Conservation (phyloP, 768 basidiomycete genomes). For the Russula earlei region DNA sequence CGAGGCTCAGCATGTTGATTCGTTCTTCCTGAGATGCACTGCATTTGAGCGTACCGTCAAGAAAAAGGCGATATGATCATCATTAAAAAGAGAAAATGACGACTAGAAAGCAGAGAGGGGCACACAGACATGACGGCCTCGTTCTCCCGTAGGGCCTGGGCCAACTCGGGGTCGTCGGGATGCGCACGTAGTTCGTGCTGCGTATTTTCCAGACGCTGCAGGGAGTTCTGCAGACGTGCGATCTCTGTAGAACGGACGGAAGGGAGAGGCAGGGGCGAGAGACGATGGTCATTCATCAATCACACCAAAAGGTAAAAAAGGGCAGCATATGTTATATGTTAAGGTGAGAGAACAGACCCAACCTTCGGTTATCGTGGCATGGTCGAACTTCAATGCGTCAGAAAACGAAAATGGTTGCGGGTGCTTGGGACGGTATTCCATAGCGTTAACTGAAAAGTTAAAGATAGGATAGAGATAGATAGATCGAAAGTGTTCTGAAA, state of each 20-base stretch:
- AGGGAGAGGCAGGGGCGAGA: not conserved
- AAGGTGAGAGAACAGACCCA: not conserved
- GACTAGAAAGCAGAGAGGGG: conserved; percentile 1
- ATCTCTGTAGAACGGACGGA: no score
- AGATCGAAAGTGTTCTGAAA: not conserved
- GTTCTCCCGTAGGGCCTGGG: conserved; percentile 61
- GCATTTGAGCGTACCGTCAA: not conserved
- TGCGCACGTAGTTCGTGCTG: conserved; percentile 47
- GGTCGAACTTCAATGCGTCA: conserved; percentile 56
- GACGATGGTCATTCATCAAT: no score
- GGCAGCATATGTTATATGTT: no score
- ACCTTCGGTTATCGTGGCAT: conserved; percentile 67
- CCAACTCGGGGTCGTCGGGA: conserved; percentile 48
- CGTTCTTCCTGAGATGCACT: conserved; percentile 77
- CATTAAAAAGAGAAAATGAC: not conserved
- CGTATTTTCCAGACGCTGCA: conserved; percentile 51
- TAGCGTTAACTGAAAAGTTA: conserved; percentile 23
- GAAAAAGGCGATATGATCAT: not conserved
- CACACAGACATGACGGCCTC: conserved; percentile 51
- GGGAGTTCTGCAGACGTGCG: conserved; percentile 60
- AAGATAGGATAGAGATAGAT: not conserved
- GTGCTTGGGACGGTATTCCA: conserved; percentile 63
- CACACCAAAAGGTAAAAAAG: no score
- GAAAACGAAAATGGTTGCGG: conserved; percentile 65
- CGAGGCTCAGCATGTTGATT: conserved; percentile 55